phyloP scores from a whole-genome alignment of 805 yeast genomes.

The Zygosaccharomyces bisporus region DNA sequence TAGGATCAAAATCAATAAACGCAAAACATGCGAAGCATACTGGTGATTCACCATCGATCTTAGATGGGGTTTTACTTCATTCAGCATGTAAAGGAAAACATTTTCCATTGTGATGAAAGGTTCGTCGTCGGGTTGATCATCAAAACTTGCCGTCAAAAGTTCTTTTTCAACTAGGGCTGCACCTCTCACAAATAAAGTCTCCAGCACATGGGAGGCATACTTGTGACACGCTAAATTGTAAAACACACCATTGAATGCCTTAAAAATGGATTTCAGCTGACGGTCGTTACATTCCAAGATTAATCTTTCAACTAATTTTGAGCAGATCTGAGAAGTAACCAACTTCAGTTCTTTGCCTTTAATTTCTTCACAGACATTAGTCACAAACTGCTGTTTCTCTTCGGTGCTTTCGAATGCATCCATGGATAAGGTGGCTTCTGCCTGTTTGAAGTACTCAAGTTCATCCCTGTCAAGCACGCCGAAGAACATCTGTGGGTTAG shows the following conservation, averaged over 20 bases:
- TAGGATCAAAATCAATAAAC: conserved; percentile 65
- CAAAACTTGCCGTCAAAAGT: conserved; percentile 45
- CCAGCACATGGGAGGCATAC: conserved; percentile 90
- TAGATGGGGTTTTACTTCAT: conserved; percentile 61
- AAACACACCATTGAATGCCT: conserved; percentile 68
- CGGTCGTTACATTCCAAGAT: conserved; percentile 60
- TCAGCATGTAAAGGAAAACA: conserved; percentile 58
- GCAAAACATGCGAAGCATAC: conserved; percentile 84
- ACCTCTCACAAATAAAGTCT: conserved; percentile 70
- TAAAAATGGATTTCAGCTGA: conserved; percentile 63
- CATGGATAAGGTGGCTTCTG: conserved; percentile 79
- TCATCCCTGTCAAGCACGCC: conserved; percentile 85
- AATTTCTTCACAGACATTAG: conserved; percentile 79
- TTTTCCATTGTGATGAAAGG: conserved; percentile 58
- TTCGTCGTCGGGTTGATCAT: conserved; percentile 34
- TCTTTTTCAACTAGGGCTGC: conserved; percentile 77
- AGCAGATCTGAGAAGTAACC: conserved; percentile 91
- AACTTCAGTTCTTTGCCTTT: conserved; percentile 86
- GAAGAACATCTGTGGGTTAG: conserved; percentile 51
- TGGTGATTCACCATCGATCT: conserved; percentile 62
- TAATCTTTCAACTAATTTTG: conserved; percentile 85
- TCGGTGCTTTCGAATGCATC: conserved; percentile 73
- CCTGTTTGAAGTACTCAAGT: conserved; percentile 86
- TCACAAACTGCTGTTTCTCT: conserved; percentile 67
- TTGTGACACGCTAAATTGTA: conserved; percentile 78